Conservation (phyloP, 1,139 yeast genomes). For the Blastobotrys malaysiensis region DNA sequence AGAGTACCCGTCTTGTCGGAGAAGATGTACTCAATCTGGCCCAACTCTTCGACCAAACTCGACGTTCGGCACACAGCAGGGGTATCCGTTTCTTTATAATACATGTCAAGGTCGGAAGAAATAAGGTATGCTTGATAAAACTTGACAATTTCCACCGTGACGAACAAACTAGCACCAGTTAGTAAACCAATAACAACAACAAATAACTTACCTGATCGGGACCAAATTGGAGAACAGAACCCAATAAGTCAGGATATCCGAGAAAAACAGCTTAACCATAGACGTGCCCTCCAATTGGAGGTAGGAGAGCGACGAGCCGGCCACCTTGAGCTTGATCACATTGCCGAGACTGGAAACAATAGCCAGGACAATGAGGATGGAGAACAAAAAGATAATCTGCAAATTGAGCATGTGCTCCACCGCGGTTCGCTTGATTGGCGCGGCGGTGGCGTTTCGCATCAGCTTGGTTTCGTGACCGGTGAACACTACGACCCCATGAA, state of each 20-base stretch:
- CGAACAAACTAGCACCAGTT: conserved; percentile 50
- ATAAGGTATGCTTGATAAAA: conserved; percentile 93
- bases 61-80: conserved; percentile 96
- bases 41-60: conserved; percentile 90
- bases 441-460: conserved; percentile 98
- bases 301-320: conserved; percentile 52
- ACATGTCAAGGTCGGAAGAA: conserved; percentile 90
- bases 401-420: conserved; percentile 92
- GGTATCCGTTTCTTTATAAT: conserved; percentile 79
- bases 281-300: conserved; percentile 65
- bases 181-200: background rate
- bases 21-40: conserved; percentile 91
- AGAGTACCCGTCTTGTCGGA: conserved; percentile 96
- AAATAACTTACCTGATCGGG: conserved; percentile 59
- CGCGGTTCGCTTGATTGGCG: conserved; percentile 95
- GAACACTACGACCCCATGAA: conserved; percentile 86
- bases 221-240: conserved; percentile 91
- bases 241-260: conserved; percentile 90
- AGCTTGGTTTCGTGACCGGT: conserved; percentile 98
- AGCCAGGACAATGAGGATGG: conserved; percentile 67
- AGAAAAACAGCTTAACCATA: conserved; percentile 67
- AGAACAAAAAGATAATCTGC: conserved; percentile 84
- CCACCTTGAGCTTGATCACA: conserved; percentile 62
- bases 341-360: conserved; percentile 84
- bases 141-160: conserved; percentile 91